A percentile compares a stretch with the other conserved stretches of the same genome.
Evolutionary conservation across 2,329 filamentous ascomycete species (phyloP).

Genomic region (Scedosporium dehoogii): DNA sequence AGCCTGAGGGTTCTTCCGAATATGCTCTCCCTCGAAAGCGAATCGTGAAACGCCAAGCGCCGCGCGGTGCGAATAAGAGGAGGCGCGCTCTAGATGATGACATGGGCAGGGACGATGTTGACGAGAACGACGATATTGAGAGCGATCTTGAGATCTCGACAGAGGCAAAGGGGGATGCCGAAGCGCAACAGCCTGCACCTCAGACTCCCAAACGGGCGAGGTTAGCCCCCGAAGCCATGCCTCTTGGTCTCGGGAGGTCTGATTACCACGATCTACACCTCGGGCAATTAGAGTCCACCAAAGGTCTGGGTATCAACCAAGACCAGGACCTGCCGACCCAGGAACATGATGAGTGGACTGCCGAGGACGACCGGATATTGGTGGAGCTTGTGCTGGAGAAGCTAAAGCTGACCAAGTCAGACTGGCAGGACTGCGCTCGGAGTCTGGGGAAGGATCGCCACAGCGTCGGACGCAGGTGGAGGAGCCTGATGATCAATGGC

Average conservation of each 20-base stretch:
- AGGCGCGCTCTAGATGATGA: constrained; percentile 1
- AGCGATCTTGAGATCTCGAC: constrained; percentile 26
- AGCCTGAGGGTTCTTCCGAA: constrained; percentile 33
- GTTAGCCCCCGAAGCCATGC: constrained; percentile 50
- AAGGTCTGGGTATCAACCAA: constrained; percentile 24
- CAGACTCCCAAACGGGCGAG: constrained; percentile 51
- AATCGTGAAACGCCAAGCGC: constrained; percentile 14
- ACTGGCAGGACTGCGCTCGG: constrained; percentile 59
- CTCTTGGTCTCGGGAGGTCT: constrained; percentile 46
- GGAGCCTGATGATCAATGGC: constrained; percentile 48
- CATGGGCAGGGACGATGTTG: background rate
- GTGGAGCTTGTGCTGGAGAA: constrained; percentile 61
- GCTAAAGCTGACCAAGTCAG: constrained; percentile 51
- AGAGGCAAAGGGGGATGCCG: background rate
- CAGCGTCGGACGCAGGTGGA: constrained; percentile 51
- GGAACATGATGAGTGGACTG: constrained; percentile 42
- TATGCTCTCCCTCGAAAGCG: constrained; percentile 15
- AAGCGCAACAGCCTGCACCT: constrained; percentile 21
- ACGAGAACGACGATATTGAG: constrained; percentile 9
- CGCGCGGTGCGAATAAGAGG: constrained; percentile 7
- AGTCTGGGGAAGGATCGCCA: constrained; percentile 51
- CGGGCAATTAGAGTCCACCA: constrained; percentile 14
- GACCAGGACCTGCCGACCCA: constrained; percentile 19
- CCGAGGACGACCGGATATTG: constrained; percentile 53
- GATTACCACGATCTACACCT: constrained; percentile 46